Percentiles rank a stretch among this genome's conserved stretches.
phyloP scores from a whole-genome alignment of 345 rosid genomes.

The Brassica incana region DNA sequence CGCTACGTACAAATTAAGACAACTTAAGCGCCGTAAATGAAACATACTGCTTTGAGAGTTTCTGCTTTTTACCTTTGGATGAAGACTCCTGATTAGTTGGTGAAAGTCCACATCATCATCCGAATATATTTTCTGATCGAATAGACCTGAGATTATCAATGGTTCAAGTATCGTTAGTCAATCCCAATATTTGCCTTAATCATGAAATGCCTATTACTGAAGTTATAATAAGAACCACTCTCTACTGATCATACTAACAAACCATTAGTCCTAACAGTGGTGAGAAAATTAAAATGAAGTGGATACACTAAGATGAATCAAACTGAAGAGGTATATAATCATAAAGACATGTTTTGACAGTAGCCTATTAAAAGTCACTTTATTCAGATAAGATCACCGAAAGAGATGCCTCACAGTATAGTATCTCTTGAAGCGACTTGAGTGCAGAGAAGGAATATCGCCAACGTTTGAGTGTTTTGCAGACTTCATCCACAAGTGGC shows the following conservation, averaged over 20 bases:
- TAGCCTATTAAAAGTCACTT: not conserved
- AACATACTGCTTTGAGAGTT: slow-evolving; percentile 3
- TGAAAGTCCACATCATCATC: slow-evolving; percentile 72
- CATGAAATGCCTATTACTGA: not conserved
- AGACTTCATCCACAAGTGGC: slow-evolving; percentile 77
- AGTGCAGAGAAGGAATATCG: slow-evolving; percentile 80
- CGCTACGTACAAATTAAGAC: not conserved
- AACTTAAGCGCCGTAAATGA: not conserved
- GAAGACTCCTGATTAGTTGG: slow-evolving; percentile 83
- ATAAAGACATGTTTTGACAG: not conserved
- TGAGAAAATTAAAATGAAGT: not conserved
- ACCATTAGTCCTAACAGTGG: not conserved
- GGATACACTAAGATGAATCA: not conserved
- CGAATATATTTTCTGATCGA: slow-evolving; percentile 89
- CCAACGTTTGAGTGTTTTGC: slow-evolving; percentile 78
- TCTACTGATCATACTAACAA: slow-evolving; percentile 4
- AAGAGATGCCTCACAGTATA: slow-evolving; percentile 68
- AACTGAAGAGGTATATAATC: not conserved
- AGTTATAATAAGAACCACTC: not conserved
- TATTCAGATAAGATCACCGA: not conserved
- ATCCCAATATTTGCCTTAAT: not conserved
- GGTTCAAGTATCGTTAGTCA: slow-evolving; percentile 10
- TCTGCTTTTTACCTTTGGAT: slow-evolving; percentile 64
- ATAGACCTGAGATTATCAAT: slow-evolving; percentile 57
- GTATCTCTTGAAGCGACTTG: slow-evolving; percentile 86